Evolutionary conservation across 441 rosid genomes (phyloP).

Genomic region (Cnidoscolus chayamansa): DNA sequence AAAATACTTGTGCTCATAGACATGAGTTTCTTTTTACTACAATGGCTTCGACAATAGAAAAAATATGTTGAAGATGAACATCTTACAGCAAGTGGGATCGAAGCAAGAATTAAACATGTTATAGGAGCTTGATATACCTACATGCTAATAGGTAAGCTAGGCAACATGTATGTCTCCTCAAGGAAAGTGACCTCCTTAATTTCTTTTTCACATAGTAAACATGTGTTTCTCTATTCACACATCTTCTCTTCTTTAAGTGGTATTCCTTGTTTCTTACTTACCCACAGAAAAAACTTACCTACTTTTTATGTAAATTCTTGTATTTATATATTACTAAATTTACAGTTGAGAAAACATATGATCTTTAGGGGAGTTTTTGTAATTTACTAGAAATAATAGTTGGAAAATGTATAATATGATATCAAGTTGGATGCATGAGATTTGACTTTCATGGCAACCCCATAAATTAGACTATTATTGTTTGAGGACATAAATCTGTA

Average conservation of each 20-base stretch:
- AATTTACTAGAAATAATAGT: not conserved
- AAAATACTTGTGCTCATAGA: no score
- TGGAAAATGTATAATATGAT: not conserved
- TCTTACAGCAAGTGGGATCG: not conserved
- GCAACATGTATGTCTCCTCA: constrained; percentile 4
- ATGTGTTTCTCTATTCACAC: not conserved
- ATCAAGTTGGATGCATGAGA: not conserved
- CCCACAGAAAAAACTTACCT: no score
- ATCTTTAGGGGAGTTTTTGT: no score
- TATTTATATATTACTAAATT: not conserved
- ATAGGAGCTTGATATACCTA: no score
- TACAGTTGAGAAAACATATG: not conserved
- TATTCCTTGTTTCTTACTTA: no score
- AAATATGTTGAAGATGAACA: no score
- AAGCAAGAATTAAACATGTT: no score
- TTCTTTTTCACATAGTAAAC: not conserved
- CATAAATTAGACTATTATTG: constrained; percentile 9
- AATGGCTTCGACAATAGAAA: no score
- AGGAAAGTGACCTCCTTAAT: constrained; percentile 4
- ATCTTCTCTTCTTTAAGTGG: no score
- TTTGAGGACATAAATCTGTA: not conserved
- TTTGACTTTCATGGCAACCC: constrained; percentile 13
- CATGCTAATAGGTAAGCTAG: not conserved
- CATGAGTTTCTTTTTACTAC: no score
- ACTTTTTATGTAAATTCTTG: no score